Conservation (phyloP, 108 stramenopile genomes). For the Mediolabrus comicus region DNA sequence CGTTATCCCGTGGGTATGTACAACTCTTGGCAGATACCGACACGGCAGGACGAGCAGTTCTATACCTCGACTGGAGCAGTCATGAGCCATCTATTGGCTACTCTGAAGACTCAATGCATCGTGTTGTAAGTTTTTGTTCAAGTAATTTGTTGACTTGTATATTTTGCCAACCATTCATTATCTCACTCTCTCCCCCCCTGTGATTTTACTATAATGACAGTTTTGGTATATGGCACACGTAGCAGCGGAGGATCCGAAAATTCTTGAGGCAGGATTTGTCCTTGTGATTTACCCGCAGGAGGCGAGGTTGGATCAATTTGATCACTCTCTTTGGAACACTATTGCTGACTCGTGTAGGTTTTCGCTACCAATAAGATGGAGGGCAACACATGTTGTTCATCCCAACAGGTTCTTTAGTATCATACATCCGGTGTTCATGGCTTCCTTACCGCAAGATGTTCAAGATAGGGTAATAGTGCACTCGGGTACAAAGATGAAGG, state of each 20-base stretch:
- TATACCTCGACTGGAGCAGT: conserved; percentile 39
- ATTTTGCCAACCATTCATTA: neutral
- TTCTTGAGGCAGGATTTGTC: conserved; percentile 17
- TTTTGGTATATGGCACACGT: conserved; percentile 44
- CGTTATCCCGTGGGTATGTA: conserved; percentile 29
- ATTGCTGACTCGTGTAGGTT: conserved; percentile 32
- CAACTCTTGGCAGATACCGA: conserved; percentile 36
- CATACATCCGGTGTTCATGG: conserved; percentile 40
- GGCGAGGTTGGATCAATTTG: conserved; percentile 40
- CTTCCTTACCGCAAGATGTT: conserved; percentile 26
- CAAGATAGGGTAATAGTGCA: conserved; percentile 39
- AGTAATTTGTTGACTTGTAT: neutral
- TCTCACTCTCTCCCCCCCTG: neutral
- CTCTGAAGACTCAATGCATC: conserved; percentile 28
- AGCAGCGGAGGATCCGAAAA: conserved; percentile 23
- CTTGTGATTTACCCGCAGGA: conserved; percentile 42
- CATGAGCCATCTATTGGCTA: conserved; percentile 35
- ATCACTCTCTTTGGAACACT: conserved; percentile 35
- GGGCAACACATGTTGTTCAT: conserved; percentile 35
- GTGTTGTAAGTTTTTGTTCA: neutral
- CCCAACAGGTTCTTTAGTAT: conserved; percentile 41
- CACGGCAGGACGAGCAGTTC: conserved; percentile 34
- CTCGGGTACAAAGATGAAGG: conserved; percentile 44
- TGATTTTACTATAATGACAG: conserved; percentile 13
- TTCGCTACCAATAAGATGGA: conserved; percentile 28